phyloP scores from a whole-genome alignment of 208 protist species.

The Trypanosoma brucei region DNA sequence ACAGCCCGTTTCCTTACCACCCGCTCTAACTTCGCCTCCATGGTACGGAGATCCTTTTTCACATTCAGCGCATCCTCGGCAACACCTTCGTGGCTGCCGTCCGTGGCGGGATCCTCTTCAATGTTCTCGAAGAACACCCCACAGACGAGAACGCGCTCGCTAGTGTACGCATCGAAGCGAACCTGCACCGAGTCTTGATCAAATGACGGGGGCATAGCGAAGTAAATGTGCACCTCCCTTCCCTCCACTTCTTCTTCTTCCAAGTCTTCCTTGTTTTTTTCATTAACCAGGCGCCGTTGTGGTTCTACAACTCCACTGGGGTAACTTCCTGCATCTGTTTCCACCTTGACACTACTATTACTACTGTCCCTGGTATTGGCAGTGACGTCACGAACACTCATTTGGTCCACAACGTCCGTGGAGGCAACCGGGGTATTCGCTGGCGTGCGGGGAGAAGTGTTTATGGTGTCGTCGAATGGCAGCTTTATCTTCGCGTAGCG shows the following conservation, averaged over 20 bases:
- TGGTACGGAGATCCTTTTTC: not conserved
- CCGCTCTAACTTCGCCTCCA: constrained; percentile 8
- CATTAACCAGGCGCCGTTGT: no score
- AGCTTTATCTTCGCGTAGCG: constrained; percentile 11
- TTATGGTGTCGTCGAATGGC: not conserved
- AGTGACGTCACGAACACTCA: not conserved
- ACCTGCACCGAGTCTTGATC: constrained; percentile 32
- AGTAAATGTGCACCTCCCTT: constrained; percentile 18
- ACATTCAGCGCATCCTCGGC: not conserved
- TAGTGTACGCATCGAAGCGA: constrained; percentile 21
- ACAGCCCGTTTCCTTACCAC: constrained; percentile 6
- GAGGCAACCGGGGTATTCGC: not conserved
- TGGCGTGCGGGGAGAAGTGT: not conserved
- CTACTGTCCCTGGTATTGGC: no score
- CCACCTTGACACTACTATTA: no score
- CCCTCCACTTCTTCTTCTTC: not conserved
- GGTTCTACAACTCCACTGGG: no score
- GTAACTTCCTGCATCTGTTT: no score
- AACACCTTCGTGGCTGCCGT: no score
- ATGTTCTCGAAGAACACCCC: constrained; percentile 21
- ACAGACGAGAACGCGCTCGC: constrained; percentile 15
- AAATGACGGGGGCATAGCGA: constrained; percentile 19
- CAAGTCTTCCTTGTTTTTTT: not conserved
- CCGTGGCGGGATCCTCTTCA: not conserved
- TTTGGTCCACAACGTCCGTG: not conserved